Conservation (phyloP, 495 filamentous ascomycete species). For the Podospora tetraspora region DNA sequence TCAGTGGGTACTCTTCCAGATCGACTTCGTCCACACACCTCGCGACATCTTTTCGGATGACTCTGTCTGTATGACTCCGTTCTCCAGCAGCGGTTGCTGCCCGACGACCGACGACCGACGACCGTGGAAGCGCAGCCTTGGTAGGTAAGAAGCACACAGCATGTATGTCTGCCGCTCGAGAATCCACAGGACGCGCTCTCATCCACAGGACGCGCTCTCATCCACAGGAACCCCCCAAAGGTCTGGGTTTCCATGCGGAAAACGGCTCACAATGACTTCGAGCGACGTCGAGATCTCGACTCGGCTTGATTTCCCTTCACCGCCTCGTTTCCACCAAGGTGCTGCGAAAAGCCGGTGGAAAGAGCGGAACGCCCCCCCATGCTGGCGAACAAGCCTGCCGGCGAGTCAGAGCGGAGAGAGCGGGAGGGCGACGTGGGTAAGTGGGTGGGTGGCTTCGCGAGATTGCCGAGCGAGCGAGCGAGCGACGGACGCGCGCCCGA, state of each 20-base stretch:
- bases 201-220: neutral
- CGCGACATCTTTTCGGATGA: neutral
- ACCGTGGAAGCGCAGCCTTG: neutral
- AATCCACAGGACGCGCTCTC: neutral
- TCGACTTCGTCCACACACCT: neutral
- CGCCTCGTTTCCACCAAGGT: neutral
- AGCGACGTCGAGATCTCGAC: neutral
- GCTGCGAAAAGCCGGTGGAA: neutral
- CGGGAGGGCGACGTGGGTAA: neutral
- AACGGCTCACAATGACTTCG: neutral
- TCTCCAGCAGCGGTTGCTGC: neutral
- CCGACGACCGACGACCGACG: neutral
- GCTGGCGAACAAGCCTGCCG: neutral
- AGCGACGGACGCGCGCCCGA: no score
- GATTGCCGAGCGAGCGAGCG: neutral
- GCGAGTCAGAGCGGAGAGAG: neutral
- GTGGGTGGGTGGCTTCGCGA: neutral
- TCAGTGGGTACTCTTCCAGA: neutral
- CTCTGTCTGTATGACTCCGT: neutral
- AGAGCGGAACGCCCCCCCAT: neutral
- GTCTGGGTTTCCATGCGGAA: neutral
- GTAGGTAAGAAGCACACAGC: neutral
- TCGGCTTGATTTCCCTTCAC: neutral
- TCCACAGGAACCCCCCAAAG: neutral
- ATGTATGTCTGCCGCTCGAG: neutral